Base-by-base conservation (phyloP, 352 stramenopile genomes). In the Phytophthora ohioensis region DNA sequence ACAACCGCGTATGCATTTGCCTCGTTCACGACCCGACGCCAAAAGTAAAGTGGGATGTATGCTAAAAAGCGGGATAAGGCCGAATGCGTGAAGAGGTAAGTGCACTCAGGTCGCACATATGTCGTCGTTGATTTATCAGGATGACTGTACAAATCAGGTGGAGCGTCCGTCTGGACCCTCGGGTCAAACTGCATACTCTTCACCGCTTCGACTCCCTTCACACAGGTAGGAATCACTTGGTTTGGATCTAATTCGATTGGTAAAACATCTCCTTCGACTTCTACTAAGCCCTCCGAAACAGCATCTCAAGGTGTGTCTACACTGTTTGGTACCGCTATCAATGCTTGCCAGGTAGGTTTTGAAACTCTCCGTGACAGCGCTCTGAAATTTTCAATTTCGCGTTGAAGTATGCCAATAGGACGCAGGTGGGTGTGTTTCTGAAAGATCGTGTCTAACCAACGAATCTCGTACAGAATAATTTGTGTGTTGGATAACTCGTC, bases 141-240 rank as follows among this genome's bases (percentile, higher is more conserved):
- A 21, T 59, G 59, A 21, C n/a, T 21, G 59, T 55, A 67, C 6
- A 67, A 15, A 17, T 67, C 48, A 1, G 27, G 38, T 21, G 59
- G 48, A 15, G 10, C 36, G 11, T 59, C 48, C 39, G 42, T 60
- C 41, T 53, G 21, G 41, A 47, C 32, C 27, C 30, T 41, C 8
- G 59, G 49, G 13, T 67, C 59, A 9, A 67, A 67, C 4, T 30
- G 15, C 59, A 59, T 67, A 17, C 17, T 67, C 21, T 67, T 58
- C 5, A 67, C 15, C 30, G 36, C 21, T 46, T 59, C 59, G 2
- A 60, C 49, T 31, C 55, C 49, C 15, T 43, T 42, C 32, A 67
- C 31, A 36, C 27, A 53, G 0, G 39, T 59, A 17, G 49, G 59
- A 13, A 59, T 1, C 27, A 34, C 5, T 27, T 47, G 59, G 59